A percentile compares a stretch with the other conserved stretches of the same genome.
phyloP scores from a whole-genome alignment of 2,329 filamentous ascomycete genomes.

The Monosporascus sp. region DNA sequence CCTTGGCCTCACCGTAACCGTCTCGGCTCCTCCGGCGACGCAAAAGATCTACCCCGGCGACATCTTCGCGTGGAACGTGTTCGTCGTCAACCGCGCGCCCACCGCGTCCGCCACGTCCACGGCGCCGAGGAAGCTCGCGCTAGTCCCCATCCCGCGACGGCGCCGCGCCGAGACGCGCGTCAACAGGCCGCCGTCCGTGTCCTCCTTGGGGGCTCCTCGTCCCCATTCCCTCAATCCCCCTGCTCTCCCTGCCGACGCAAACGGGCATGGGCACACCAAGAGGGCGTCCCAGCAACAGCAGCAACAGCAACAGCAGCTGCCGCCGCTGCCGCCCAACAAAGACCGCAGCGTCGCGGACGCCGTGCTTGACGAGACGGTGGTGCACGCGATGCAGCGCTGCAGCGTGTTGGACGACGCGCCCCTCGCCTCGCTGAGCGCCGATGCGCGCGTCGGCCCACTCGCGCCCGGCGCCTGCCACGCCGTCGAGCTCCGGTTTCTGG shows the following conservation, averaged over 20 bases:
- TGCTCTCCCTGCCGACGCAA: background rate
- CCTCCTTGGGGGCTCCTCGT: conserved; percentile 13
- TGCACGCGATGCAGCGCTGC: conserved; percentile 66
- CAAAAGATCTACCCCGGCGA: conserved; percentile 54
- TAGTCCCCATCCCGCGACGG: conserved; percentile 62
- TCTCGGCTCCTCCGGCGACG: conserved; percentile 51
- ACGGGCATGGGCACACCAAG: conserved; percentile 6
- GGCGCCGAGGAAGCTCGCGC: conserved; percentile 59
- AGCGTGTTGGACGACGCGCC: conserved; percentile 59
- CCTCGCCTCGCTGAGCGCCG: conserved; percentile 69
- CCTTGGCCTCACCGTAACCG: conserved; percentile 70
- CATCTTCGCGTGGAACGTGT: conserved; percentile 66
- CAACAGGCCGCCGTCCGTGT: conserved; percentile 48
- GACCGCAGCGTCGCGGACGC: conserved; percentile 52
- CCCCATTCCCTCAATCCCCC: background rate
- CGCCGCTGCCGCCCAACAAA: background rate
- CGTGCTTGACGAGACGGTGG: conserved; percentile 64
- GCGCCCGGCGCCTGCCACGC: conserved; percentile 69
- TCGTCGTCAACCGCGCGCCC: conserved; percentile 66
- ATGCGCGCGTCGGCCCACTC: conserved; percentile 67
- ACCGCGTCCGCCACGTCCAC: conserved; percentile 30
- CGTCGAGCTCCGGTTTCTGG: conserved; percentile 66
- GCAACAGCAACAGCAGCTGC: conserved; percentile 27
- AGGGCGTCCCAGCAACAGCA: conserved; percentile 23
- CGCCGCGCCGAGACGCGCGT: conserved; percentile 52